Conservation (phyloP, 805 yeast genomes). For the Ogataea henricii region DNA sequence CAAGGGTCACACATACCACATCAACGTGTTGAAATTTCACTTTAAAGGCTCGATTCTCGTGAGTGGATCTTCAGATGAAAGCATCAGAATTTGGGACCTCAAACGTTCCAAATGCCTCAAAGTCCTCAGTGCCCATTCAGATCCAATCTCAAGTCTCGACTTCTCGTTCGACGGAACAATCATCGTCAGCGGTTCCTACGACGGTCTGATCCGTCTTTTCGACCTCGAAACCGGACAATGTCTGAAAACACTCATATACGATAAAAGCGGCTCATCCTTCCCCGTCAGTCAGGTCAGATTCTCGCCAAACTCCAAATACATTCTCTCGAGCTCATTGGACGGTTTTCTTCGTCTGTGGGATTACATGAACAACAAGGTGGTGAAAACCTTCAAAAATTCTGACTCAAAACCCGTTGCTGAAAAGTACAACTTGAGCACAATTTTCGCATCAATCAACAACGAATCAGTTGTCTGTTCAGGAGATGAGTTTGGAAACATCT, state of each 20-base stretch:
- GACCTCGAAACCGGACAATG: constrained; percentile 91
- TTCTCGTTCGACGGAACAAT: constrained; percentile 79
- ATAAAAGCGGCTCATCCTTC: constrained; percentile 67
- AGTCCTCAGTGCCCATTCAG: constrained; percentile 89
- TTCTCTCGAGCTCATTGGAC: constrained; percentile 78
- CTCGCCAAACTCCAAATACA: constrained; percentile 78
- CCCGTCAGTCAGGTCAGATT: constrained; percentile 77
- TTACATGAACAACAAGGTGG: constrained; percentile 75
- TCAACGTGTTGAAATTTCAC: constrained; percentile 69
- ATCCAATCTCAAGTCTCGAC: constrained; percentile 78
- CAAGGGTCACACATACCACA: constrained; percentile 83
- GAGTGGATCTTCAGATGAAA: constrained; percentile 88
- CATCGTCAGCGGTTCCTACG: constrained; percentile 83
- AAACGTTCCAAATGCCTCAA: constrained; percentile 66
- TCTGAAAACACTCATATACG: constrained; percentile 82
- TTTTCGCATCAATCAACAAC: constrained; percentile 44
- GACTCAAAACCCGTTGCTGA: constrained; percentile 42
- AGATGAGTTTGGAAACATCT: constrained; percentile 52
- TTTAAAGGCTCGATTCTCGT: constrained; percentile 75
- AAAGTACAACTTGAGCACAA: constrained; percentile 53
- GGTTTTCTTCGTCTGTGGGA: constrained; percentile 85
- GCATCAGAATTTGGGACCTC: constrained; percentile 88
- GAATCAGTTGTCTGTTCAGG: constrained; percentile 58
- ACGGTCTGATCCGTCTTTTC: constrained; percentile 86
- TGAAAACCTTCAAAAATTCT: constrained; percentile 54